Evolutionary conservation across 306 rosid genomes (phyloP).

Genomic region (Gynostemma pentaphyllum): DNA sequence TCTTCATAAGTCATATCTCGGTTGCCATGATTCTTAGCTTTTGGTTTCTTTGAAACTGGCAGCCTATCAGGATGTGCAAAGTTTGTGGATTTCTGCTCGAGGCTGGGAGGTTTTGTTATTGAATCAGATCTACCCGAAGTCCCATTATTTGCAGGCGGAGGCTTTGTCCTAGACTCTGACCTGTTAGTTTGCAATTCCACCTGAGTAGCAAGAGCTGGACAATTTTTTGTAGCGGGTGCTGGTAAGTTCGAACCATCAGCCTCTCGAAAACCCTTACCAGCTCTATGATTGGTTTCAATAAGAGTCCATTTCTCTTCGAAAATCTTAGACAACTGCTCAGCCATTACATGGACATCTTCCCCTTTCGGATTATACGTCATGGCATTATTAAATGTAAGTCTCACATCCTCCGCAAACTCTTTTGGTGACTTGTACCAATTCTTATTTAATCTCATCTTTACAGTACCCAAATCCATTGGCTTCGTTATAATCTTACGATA

Average conservation of each 20-base stretch:
- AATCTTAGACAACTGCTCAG: slow-evolving; percentile 54
- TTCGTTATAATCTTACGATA: slow-evolving; percentile 49
- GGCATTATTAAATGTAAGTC: slow-evolving; percentile 83
- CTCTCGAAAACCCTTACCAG: slow-evolving; percentile 29
- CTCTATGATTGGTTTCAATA: slow-evolving; percentile 45
- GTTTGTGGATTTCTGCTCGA: slow-evolving; percentile 23
- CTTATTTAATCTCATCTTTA: slow-evolving; percentile 53
- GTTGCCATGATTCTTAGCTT: slow-evolving; percentile 58
- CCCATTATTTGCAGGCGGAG: slow-evolving; percentile 27
- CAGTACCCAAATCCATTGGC: slow-evolving; percentile 94
- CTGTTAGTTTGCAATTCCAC: slow-evolving; percentile 42
- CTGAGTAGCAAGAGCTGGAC: slow-evolving; percentile 11
- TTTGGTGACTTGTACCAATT: slow-evolving; percentile 68
- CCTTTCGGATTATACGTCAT: slow-evolving; percentile 77
- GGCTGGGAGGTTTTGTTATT: slow-evolving; percentile 19
- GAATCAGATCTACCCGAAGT: slow-evolving; percentile 51
- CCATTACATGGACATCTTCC: slow-evolving; percentile 86
- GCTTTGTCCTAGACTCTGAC: slow-evolving; percentile 40
- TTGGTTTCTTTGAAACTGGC: slow-evolving; percentile 66
- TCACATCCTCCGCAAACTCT: slow-evolving; percentile 86
- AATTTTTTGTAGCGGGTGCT: slow-evolving; percentile 35
- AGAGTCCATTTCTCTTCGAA: slow-evolving; percentile 70
- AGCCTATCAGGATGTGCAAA: slow-evolving; percentile 34
- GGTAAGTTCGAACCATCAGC: slow-evolving; percentile 26
- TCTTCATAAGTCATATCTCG: slow-evolving; percentile 80